Base-by-base conservation (phyloP, 176 grass and related monocot genomes). In the Eragrostis nindensis region DNA sequence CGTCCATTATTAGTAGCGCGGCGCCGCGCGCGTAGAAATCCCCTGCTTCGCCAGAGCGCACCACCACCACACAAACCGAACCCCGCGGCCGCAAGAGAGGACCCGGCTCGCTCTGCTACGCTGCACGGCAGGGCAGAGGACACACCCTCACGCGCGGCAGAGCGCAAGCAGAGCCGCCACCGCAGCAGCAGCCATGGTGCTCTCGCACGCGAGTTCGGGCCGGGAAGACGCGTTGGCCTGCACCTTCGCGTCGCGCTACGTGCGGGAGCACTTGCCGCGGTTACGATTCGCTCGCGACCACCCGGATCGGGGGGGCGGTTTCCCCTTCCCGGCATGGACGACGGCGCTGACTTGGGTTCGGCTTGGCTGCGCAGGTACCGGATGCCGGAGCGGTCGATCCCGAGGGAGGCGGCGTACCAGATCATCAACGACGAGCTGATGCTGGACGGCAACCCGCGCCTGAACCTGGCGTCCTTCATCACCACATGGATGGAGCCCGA, bases 401-500 rank as follows among this genome's bases (percentile, higher is more conserved):
- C 90, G 3, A 86, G 78, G 88, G 94, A 97, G 13, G 94, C 91
- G 67, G 91, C 91, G 48, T 85, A 91, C 68, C 94, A 97, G 69
- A 92, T 97, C 71, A 97, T 97, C 80, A 89, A 3, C 73, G 91
- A 97, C 74, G 94, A 97, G 88, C 82, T 97, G 57, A 91, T 97
- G 88, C 88, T 93, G 49, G 91, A 97, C 15, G 88, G 91, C 3
- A 97, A 91, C 81, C 94, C 94, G 44, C 68, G 86, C 30, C 61
- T 89, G 36, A 97, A 97, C 80, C 74, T 93, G 1, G 91, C 91
- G 0, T 93, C 91, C 18, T 93, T 97, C 80, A 90, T 97, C 50
- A 97, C 94, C 79, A 97, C 94, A 0, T 93, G 90, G 88, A 97
- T 93, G 90, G 88, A 97, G 85, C 93, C 90, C 2, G 88, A 97